A percentile compares a stretch with the other conserved stretches of the same genome.
Conservation (phyloP, 495 filamentous ascomycete species). For the Neurospora sp. region DNA sequence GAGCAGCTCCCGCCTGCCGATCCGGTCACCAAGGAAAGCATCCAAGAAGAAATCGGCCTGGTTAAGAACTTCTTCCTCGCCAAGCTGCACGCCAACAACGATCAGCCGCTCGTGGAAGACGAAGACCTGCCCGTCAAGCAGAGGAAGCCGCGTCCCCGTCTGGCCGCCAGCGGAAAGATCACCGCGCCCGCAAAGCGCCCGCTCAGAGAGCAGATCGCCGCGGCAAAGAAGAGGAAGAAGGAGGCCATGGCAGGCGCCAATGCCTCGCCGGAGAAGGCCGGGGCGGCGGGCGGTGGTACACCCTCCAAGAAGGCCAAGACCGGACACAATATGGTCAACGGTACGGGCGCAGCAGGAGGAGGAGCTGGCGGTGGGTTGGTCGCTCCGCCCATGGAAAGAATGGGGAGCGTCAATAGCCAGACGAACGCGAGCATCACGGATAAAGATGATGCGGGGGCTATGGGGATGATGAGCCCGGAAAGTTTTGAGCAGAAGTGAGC, state of each 20-base stretch:
- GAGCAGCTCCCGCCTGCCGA: constrained; percentile 62
- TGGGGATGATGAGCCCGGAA: constrained; percentile 60
- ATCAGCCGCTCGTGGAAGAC: constrained; percentile 82
- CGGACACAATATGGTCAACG: background rate
- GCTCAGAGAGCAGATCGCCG: constrained; percentile 59
- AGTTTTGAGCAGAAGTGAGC: constrained; percentile 39
- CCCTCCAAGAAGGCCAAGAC: constrained; percentile 30
- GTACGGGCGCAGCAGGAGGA: constrained; percentile 6
- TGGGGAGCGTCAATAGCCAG: constrained; percentile 42
- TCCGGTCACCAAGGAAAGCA: constrained; percentile 68
- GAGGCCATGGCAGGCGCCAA: constrained; percentile 32
- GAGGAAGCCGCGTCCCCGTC: constrained; percentile 78
- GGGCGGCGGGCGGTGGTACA: constrained; percentile 4
- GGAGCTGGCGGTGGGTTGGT: background rate
- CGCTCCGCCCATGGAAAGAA: constrained; percentile 35
- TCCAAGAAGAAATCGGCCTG: constrained; percentile 71
- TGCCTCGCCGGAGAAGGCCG: constrained; percentile 31
- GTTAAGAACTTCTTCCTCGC: constrained; percentile 81
- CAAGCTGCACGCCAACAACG: constrained; percentile 72
- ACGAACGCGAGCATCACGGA: constrained; percentile 43
- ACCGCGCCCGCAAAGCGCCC: constrained; percentile 75
- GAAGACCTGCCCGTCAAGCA: constrained; percentile 91
- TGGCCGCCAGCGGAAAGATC: constrained; percentile 94
- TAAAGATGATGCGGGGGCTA: constrained; percentile 34
- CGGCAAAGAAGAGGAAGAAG: constrained; percentile 69